Conservation (phyloP, 768 basidiomycete genomes). For the Mycena pura region DNA sequence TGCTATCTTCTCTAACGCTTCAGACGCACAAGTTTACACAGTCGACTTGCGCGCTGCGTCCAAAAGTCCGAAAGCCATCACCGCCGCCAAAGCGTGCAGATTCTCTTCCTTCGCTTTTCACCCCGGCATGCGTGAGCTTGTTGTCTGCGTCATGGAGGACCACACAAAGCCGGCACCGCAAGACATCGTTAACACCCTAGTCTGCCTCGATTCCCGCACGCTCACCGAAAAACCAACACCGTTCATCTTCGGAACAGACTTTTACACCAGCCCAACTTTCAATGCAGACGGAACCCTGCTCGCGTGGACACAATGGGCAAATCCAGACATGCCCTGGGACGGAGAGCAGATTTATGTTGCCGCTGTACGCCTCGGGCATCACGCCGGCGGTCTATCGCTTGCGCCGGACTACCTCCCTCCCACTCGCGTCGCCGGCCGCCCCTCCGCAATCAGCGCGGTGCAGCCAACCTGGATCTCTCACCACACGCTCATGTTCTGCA, state of each 20-base stretch:
- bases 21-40: constrained; percentile 51
- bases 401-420: constrained; percentile 28
- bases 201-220: constrained; percentile 35
- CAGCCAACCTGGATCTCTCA: constrained; percentile 53
- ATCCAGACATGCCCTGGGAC: constrained; percentile 73
- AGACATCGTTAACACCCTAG: constrained; percentile 51
- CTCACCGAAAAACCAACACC: no score
- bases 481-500: constrained; percentile 52
- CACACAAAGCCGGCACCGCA: constrained; percentile 52
- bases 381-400: constrained; percentile 36
- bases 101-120: constrained; percentile 59
- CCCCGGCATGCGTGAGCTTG: constrained; percentile 45
- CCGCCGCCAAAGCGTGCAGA: no score
- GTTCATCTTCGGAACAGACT: background rate
- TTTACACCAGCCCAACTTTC: constrained; percentile 59
- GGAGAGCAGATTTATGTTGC: constrained; percentile 52
- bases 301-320: constrained; percentile 60
- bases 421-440: constrained; percentile 46
- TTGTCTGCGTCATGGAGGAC: no score
- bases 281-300: constrained; percentile 55
- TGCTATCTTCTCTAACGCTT: constrained; percentile 54
- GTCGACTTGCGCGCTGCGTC: constrained; percentile 46
- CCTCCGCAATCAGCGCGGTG: no score
- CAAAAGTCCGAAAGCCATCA: constrained; percentile 29
- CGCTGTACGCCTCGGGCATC: constrained; percentile 35